Percentiles rank a stretch among this genome's conserved stretches.
These are phyloP conservation scores for Diaporthe sp. DNA, from an alignment of 2,329 filamentous ascomycete species.

Conservation along the genomic window DNA sequence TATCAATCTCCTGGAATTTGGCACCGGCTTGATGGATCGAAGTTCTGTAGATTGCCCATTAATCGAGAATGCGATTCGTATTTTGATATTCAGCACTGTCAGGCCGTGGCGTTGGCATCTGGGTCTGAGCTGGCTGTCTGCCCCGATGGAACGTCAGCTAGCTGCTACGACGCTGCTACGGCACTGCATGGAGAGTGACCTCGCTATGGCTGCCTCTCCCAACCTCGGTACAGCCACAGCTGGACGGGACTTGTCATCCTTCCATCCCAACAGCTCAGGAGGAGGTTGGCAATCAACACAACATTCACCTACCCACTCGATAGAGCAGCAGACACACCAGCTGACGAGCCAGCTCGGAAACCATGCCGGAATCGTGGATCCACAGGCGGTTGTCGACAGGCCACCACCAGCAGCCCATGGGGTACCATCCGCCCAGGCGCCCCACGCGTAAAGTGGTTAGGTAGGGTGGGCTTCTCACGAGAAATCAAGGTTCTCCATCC, in stretches of 20 bases:
- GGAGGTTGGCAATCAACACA: conserved; percentile 10
- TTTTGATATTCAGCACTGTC: conserved; percentile 5
- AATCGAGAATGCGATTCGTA: conserved; percentile 27
- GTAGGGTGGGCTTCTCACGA: conserved; percentile 16
- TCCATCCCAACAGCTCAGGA: conserved; percentile 19
- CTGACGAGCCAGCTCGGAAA: conserved; percentile 8
- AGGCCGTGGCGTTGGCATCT: not conserved
- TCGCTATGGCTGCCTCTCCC: not conserved
- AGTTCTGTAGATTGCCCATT: conserved; percentile 24
- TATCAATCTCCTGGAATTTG: conserved; percentile 37
- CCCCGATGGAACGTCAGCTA: conserved; percentile 4
- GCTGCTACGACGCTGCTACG: not conserved
- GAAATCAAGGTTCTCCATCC: conserved; percentile 33
- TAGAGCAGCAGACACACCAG: not conserved
- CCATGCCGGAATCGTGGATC: conserved; percentile 26
- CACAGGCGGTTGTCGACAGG: conserved; percentile 25
- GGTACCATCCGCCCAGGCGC: conserved; percentile 18
- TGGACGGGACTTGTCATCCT: not conserved
- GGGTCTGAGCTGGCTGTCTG: not conserved
- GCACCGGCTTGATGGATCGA: conserved; percentile 15
- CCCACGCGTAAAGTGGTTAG: conserved; percentile 36
- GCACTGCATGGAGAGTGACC: not conserved
- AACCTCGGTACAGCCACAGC: conserved; percentile 7
- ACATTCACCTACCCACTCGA: not conserved
- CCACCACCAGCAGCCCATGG: conserved; percentile 29